These are phyloP conservation scores for Geum urbanum DNA, from an alignment of 306 rosid genomes.

Conservation along the genomic window DNA sequence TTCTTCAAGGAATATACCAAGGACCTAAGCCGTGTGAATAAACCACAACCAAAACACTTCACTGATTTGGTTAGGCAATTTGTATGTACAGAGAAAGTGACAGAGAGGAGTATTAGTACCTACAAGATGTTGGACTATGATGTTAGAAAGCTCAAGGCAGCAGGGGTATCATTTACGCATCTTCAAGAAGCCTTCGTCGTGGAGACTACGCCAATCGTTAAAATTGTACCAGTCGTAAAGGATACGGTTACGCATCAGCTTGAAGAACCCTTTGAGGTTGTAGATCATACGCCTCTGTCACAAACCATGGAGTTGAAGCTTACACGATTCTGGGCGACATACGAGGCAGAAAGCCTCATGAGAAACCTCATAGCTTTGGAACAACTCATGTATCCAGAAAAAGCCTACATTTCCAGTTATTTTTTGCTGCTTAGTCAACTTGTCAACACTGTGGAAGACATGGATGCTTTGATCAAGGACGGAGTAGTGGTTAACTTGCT, in stretches of 20 bases:
- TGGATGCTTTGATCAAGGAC: conserved; percentile 42
- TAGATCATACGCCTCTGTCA: too few relatives aligned
- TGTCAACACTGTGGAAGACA: conserved; percentile 41
- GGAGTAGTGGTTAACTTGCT: conserved; percentile 36
- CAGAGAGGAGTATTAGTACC: not conserved
- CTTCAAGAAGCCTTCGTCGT: not conserved
- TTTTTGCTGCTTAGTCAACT: conserved; percentile 38
- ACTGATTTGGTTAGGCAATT: conserved; percentile 47
- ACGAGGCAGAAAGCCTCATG: conserved; percentile 13
- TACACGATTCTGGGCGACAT: not conserved
- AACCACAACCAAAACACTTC: conserved; percentile 25
- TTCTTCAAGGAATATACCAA: conserved; percentile 11
- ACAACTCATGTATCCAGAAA: conserved; percentile 41
- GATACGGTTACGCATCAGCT: too few relatives aligned
- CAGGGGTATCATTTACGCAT: conserved; percentile 1
- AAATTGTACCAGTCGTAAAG: too few relatives aligned
- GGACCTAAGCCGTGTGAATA: not conserved
- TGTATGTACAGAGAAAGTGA: conserved; percentile 17
- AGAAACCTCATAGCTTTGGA: conserved; percentile 56
- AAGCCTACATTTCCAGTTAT: conserved; percentile 44
- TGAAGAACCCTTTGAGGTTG: too few relatives aligned
- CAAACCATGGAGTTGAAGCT: not conserved
- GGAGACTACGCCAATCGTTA: not conserved
- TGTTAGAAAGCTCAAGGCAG: conserved; percentile 6
- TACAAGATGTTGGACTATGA: not conserved